phyloP scores from a whole-genome alignment of 2,329 filamentous ascomycete species.

The Thelonectria rubi region DNA sequence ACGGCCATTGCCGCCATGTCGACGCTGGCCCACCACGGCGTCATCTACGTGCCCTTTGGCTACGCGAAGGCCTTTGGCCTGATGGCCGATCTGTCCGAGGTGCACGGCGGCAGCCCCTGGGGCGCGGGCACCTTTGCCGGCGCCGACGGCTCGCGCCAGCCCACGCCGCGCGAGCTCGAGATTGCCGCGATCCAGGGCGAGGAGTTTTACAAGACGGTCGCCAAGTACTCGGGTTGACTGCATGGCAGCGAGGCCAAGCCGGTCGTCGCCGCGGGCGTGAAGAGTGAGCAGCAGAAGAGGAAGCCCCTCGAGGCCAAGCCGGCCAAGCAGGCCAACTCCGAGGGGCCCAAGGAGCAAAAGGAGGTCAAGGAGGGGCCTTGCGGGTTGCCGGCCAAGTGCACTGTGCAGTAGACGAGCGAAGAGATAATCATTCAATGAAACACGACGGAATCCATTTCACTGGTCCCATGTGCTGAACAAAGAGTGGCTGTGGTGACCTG shows the following conservation, averaged over 20 bases:
- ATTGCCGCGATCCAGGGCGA: constrained; percentile 86
- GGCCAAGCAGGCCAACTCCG: constrained; percentile 24
- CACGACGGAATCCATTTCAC: too few species aligned
- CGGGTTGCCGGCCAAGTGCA: constrained; percentile 79
- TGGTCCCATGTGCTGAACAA: too few species aligned
- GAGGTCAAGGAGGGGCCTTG: constrained; percentile 74
- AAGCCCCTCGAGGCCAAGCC: constrained; percentile 28
- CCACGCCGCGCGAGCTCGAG: constrained; percentile 76
- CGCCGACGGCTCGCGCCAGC: constrained; percentile 85
- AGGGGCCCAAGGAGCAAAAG: constrained; percentile 46
- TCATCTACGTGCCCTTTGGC: constrained; percentile 95
- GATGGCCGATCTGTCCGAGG: constrained; percentile 76
- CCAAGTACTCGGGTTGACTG: constrained; percentile 81
- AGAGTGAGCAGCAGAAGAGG: constrained; percentile 25
- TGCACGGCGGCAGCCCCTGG: constrained; percentile 90
- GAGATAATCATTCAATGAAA: constrained; percentile 25
- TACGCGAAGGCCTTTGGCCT: constrained; percentile 82
- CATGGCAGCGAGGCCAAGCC: constrained; percentile 62
- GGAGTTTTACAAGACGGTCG: constrained; percentile 79
- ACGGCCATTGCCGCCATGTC: constrained; percentile 84
- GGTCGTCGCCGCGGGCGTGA: constrained; percentile 41
- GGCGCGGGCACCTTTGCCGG: constrained; percentile 90
- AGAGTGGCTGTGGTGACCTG: not conserved
- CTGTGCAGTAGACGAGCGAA: constrained; percentile 62
- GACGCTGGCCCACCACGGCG: constrained; percentile 90